Evolutionary conservation across 106 monocot species (phyloP), one percentile per base, ranked within the genome.

Genomic region (Acorus calamus): DNA sequence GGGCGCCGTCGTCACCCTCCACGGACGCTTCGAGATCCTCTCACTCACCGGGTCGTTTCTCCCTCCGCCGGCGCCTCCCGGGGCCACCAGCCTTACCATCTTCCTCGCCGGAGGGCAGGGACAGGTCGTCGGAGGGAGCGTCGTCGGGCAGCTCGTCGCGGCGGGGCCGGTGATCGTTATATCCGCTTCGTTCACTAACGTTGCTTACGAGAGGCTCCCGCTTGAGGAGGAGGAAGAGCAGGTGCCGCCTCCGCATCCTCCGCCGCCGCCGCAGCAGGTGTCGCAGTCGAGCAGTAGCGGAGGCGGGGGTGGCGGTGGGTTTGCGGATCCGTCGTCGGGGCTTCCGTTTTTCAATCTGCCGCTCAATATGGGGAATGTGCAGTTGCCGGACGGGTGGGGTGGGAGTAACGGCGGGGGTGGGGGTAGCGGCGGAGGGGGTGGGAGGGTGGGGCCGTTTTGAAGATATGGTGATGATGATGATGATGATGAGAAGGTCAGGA

Each of bases 111-210:
- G 81, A 5, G 68, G 77, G 10, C 85, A 75, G 61, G 81, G 85
- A 5, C 85, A 81, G 58, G 84, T 85, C 14, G 77, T 85, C 64
- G 84, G 84, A 2, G 85, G 85, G 7, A 85, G 69, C 74, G 85
- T 85, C 6, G 81, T 76, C 11, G 85, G 85, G 6, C 69, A 81
- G 6, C 66, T 85, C 53, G 65, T 59, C 7, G 81, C 85, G 0
- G 73, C 75, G 0, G 85, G 81, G 7, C 78, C 85, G 4, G 85
- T 85, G 13, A 78, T 85, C 53, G 77, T 81, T 14, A 76, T 81
- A 48, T 71, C 78, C 5, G 77, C 85, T 4, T 78, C 81, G 11
- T 85, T 85, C 60, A 76, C 81, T 42, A 85, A 81, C 68, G 74
- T 81, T 43, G 81, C 77, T 2, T 85, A 81, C 52, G 78, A 85